Conservation (phyloP, 73 alveolate genomes). For the Stentor coeruleus region DNA sequence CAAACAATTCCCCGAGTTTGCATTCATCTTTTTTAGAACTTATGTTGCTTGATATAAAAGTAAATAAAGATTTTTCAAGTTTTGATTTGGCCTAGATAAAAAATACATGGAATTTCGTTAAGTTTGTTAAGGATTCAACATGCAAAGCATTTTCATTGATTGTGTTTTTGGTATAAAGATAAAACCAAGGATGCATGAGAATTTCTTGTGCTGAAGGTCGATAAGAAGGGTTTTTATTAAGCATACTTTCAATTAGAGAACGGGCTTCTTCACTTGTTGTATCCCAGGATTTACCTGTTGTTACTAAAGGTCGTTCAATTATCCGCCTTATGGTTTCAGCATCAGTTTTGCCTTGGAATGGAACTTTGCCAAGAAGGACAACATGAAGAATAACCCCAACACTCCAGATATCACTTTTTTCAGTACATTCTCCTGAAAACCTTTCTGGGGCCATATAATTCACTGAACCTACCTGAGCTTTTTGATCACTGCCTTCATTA, state of each 20-base stretch:
- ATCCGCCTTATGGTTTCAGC: neutral
- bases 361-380: neutral
- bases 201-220: constrained; percentile 80
- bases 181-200: constrained; percentile 79
- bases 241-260: constrained; percentile 79
- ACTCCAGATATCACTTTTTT: constrained; percentile 12
- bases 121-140: neutral
- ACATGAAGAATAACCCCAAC: neutral
- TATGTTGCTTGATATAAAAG: neutral
- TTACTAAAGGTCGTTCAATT: neutral
- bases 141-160: neutral
- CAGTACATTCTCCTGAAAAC: neutral
- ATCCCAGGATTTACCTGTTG: constrained; percentile 29
- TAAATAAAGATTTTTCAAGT: constrained; percentile 9
- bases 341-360: neutral
- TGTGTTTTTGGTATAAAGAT: constrained; percentile 28
- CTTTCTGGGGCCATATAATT: neutral
- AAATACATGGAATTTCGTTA: neutral
- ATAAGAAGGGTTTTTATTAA: constrained; percentile 62
- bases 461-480: neutral
- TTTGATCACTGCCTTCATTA: neutral
- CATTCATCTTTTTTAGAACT: neutral
- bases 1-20: neutral
- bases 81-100: neutral
- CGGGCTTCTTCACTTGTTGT: constrained; percentile 62